Evolutionary conservation across 2,329 filamentous ascomycete species (phyloP).

Genomic region (Pseudogymnoascus sp.): DNA sequence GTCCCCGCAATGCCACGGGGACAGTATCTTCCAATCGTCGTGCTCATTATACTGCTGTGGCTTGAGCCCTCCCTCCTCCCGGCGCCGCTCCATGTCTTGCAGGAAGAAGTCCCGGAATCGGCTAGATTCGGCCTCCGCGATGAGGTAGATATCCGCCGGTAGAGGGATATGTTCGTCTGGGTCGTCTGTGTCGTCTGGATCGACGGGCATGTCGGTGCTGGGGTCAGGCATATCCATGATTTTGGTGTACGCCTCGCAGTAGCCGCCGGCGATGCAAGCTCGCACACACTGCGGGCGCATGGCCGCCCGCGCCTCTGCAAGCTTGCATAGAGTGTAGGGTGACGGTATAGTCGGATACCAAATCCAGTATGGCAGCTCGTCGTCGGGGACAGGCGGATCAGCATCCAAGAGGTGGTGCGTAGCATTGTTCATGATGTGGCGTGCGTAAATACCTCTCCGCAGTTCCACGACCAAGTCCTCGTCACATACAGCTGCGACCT

Average conservation of each 20-base stretch:
- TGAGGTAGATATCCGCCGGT: neutral
- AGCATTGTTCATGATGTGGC: slow-evolving; percentile 30
- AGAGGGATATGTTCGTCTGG: neutral
- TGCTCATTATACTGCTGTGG: neutral
- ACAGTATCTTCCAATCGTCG: neutral
- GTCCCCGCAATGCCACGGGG: neutral
- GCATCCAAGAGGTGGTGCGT: slow-evolving; percentile 31
- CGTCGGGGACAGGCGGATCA: slow-evolving; percentile 27
- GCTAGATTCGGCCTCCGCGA: neutral
- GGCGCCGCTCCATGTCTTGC: neutral
- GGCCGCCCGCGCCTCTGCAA: neutral
- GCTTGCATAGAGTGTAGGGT: neutral
- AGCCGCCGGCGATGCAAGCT: neutral
- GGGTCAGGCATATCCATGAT: neutral
- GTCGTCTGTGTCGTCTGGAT: neutral
- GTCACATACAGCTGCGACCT: slow-evolving; percentile 9
- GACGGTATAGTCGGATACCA: neutral
- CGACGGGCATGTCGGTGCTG: neutral
- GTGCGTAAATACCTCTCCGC: slow-evolving; percentile 22
- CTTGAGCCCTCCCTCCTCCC: neutral
- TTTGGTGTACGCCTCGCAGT: neutral
- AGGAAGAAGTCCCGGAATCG: neutral
- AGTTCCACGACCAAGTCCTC: slow-evolving; percentile 11
- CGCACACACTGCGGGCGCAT: neutral
- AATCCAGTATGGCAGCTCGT: slow-evolving; percentile 7